Conservation (phyloP, 1,284 basidiomycete species). For the Chalciporus sp. region DNA sequence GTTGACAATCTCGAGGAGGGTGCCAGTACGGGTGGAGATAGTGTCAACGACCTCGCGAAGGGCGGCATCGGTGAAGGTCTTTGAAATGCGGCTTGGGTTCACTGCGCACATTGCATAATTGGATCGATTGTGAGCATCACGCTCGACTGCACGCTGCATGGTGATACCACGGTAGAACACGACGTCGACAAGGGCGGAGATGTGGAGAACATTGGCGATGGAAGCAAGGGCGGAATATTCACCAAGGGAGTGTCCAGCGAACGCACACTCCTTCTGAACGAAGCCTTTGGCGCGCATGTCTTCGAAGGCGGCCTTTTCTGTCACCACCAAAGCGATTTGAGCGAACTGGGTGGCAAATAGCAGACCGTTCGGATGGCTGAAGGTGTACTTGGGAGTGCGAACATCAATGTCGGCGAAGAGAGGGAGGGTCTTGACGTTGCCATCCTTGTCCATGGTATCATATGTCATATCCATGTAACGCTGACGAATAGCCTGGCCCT, state of each 20-base stretch:
- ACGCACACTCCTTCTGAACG: slow-evolving; percentile 89
- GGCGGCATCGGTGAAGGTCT: slow-evolving; percentile 90
- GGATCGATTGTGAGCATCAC: slow-evolving; percentile 88
- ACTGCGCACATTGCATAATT: slow-evolving; percentile 99
- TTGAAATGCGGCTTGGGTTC: slow-evolving; percentile 94
- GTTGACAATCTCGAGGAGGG: slow-evolving; percentile 95
- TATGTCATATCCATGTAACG: slow-evolving; percentile 99
- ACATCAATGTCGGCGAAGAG: slow-evolving; percentile 92
- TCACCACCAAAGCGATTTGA: slow-evolving; percentile 96
- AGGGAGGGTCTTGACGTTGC: slow-evolving; percentile 91
- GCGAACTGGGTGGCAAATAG: slow-evolving; percentile 98
- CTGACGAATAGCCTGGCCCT: slow-evolving; percentile 95
- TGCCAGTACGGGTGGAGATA: slow-evolving; percentile 76
- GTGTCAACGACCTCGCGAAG: slow-evolving; percentile 94
- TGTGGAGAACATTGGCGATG: slow-evolving; percentile 93
- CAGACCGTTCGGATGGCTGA: slow-evolving; percentile 93
- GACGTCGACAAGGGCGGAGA: slow-evolving; percentile 95
- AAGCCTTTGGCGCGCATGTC: slow-evolving; percentile 97
- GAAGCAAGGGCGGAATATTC: slow-evolving; percentile 98
- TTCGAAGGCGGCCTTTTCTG: slow-evolving; percentile 97
- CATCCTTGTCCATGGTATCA: slow-evolving; percentile 94
- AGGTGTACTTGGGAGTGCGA: slow-evolving; percentile 94
- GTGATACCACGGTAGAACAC: slow-evolving; percentile 99
- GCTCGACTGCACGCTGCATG: slow-evolving; percentile 98
- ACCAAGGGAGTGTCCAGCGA: slow-evolving; percentile 97